Evolutionary conservation across 805 yeast species (phyloP).

Genomic region (Ascoidea rubescens): DNA sequence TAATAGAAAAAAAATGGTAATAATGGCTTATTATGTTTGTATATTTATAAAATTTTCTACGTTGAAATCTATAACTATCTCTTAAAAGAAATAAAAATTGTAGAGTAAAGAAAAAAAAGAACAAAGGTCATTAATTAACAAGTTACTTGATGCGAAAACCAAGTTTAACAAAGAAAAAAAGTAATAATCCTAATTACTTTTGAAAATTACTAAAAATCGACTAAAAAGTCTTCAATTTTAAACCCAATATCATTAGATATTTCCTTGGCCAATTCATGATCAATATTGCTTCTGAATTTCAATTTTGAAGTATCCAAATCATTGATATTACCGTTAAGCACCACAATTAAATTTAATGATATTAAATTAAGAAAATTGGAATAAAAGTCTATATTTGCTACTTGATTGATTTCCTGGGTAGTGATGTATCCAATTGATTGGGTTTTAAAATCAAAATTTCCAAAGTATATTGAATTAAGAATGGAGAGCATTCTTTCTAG

Average conservation of each 20-base stretch:
- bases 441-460: slow-evolving; percentile 20
- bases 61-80: too few relatives aligned
- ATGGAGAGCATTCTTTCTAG: slow-evolving; percentile 30
- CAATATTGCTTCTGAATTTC: slow-evolving; percentile 7
- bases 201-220: slow-evolving; percentile 1
- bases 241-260: slow-evolving; percentile 7
- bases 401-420: slow-evolving; percentile 13
- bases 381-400: slow-evolving; percentile 22
- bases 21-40: too few relatives aligned
- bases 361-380: slow-evolving; percentile 27
- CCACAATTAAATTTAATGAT: slow-evolving; percentile 24
- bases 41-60: too few relatives aligned
- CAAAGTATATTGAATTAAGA: slow-evolving; percentile 27
- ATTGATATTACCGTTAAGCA: slow-evolving; percentile 23
- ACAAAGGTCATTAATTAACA: too few relatives aligned
- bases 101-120: too few relatives aligned
- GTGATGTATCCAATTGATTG: slow-evolving; percentile 17
- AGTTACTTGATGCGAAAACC: too few relatives aligned
- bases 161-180: too few relatives aligned
- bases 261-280: slow-evolving; percentile 5
- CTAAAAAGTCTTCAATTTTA: slow-evolving; percentile 5
- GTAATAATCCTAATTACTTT: too few relatives aligned
- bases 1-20: too few relatives aligned
- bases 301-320: slow-evolving; percentile 5
- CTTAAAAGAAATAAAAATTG: too few relatives aligned